Conservation (phyloP, 805 yeast species). For the Nakazawaea wyomingensis region DNA sequence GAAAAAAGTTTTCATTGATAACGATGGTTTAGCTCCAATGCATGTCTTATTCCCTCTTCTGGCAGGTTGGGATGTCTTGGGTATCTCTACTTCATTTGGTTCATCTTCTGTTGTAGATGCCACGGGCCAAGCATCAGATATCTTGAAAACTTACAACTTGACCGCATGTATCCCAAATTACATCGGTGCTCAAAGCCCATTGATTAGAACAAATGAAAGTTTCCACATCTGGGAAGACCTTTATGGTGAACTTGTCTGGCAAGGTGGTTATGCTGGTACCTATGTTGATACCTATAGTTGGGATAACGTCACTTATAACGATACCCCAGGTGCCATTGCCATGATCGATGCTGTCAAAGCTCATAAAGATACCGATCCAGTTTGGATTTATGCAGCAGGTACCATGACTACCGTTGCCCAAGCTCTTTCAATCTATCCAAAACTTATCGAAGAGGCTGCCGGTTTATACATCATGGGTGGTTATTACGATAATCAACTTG, state of each 20-base stretch:
- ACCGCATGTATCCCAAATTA: conserved; percentile 25
- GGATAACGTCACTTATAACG: conserved; percentile 27
- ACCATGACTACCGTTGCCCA: conserved; percentile 41
- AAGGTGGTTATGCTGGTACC: conserved; percentile 31
- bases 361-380: conserved; percentile 30
- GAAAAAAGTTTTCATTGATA: conserved; percentile 35
- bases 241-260: conserved; percentile 36
- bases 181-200: conserved; percentile 33
- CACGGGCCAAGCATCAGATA: conserved; percentile 28
- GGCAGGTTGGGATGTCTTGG: conserved; percentile 35
- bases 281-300: conserved; percentile 29
- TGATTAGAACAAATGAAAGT: conserved; percentile 33
- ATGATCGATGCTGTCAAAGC: conserved; percentile 34
- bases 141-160: conserved; percentile 29
- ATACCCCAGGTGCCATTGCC: conserved; percentile 33
- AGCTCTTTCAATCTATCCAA: conserved; percentile 35
- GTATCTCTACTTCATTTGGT: conserved; percentile 35
- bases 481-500: conserved; percentile 35
- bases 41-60: conserved; percentile 32
- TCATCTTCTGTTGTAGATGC: conserved; percentile 34
- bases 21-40: conserved; percentile 35
- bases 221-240: conserved; percentile 33
- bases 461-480: conserved; percentile 41
- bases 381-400: conserved; percentile 35
- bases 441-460: conserved; percentile 32